Evolutionary conservation across 108 stramenopile species (phyloP).

Genomic region (Pseudonitzschia multiseries): DNA sequence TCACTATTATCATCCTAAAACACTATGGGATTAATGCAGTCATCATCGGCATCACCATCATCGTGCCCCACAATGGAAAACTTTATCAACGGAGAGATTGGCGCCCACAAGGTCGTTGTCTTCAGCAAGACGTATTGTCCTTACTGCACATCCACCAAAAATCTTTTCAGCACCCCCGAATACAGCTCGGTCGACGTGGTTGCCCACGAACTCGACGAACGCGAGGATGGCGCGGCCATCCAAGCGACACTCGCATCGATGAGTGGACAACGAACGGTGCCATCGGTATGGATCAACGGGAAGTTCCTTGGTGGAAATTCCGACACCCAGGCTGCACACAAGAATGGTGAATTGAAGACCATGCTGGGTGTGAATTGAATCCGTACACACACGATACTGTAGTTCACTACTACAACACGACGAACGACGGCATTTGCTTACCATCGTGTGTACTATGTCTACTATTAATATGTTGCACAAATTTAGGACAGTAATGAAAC

Average conservation of each 20-base stretch:
- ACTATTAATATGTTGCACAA: too few relatives aligned
- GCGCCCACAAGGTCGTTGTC: conserved; percentile 44
- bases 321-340: conserved; percentile 53
- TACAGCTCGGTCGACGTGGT: conserved; percentile 40
- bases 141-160: conserved; percentile 54
- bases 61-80: conserved; percentile 1
- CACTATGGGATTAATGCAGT: conserved; percentile 6
- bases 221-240: conserved; percentile 49
- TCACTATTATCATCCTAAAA: not conserved
- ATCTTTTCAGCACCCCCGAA: conserved; percentile 44
- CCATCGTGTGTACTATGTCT: too few relatives aligned
- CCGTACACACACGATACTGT: too few relatives aligned
- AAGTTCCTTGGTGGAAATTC: conserved; percentile 70
- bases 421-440: too few relatives aligned
- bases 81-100: not conserved
- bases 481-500: too few relatives aligned
- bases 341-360: conserved; percentile 50
- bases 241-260: conserved; percentile 37
- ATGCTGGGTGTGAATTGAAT: conserved; percentile 32
- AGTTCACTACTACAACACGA: too few relatives aligned
- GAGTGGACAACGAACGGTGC: conserved; percentile 70
- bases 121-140: conserved; percentile 65
- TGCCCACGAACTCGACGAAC: conserved; percentile 56
- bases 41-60: not conserved
- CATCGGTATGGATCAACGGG: conserved; percentile 69